These are phyloP conservation scores for Aegilops bicornis DNA, from an alignment of 176 grass and related monocot genomes.

Conservation along the genomic window DNA sequence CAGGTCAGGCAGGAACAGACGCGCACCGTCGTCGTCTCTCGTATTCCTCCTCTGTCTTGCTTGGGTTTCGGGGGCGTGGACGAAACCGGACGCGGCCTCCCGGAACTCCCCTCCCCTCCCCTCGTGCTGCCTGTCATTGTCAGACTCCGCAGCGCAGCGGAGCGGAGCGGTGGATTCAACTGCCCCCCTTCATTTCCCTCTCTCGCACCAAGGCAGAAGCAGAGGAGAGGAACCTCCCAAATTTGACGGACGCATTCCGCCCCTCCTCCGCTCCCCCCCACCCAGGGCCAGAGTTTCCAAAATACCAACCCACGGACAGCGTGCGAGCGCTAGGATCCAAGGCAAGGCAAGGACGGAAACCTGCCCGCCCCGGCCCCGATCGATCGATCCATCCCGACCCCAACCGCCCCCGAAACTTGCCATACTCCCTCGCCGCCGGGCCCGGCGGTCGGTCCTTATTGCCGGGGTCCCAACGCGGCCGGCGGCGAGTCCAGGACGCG, in stretches of 20 bases:
- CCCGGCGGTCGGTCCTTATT: background rate
- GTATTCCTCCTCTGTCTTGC: no score
- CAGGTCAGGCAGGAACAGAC: no score
- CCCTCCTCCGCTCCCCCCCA: background rate
- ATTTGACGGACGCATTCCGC: constrained; percentile 35
- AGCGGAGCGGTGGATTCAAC: no score
- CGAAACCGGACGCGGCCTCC: no score
- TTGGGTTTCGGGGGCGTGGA: no score
- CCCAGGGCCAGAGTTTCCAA: background rate
- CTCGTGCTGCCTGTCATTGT: no score
- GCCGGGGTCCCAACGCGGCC: background rate
- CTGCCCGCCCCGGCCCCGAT: background rate
- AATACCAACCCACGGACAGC: background rate
- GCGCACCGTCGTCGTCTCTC: no score
- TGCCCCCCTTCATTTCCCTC: no score
- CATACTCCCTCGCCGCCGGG: no score
- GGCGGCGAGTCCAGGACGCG: background rate
- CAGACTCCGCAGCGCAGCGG: no score
- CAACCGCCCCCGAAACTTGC: background rate
- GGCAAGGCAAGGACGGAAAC: background rate
- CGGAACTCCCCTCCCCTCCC: no score
- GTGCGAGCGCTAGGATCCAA: background rate
- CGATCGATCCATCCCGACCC: background rate
- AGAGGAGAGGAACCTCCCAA: background rate
- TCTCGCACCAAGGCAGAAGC: no score